These are phyloP conservation scores for Nakazawaea wickerhamii DNA, from an alignment of 805 yeast species.

Conservation along the genomic window DNA sequence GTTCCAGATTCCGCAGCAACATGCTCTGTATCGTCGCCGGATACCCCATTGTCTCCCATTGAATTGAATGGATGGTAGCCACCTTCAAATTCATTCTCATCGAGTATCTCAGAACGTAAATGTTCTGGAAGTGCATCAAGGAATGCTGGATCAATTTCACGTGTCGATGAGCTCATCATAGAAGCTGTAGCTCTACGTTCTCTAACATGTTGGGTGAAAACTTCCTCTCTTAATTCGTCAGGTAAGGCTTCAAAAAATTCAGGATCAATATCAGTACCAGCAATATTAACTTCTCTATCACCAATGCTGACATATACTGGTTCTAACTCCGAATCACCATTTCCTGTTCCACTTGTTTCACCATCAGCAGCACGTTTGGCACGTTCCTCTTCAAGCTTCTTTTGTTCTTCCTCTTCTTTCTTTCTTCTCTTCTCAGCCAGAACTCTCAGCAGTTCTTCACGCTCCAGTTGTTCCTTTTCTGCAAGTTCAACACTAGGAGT, in stretches of 20 bases:
- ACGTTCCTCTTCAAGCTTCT: constrained; percentile 30
- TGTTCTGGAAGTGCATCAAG: constrained; percentile 71
- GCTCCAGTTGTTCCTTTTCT: constrained; percentile 24
- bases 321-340: constrained; percentile 21
- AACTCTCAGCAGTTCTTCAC: constrained; percentile 20
- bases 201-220: constrained; percentile 75
- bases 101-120: constrained; percentile 56
- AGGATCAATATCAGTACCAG: constrained; percentile 90
- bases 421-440: constrained; percentile 24
- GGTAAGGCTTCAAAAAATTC: constrained; percentile 87
- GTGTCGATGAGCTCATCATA: constrained; percentile 34
- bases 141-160: constrained; percentile 77
- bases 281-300: constrained; percentile 73
- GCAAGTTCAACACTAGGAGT: constrained; percentile 40
- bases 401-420: constrained; percentile 29
- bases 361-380: constrained; percentile 20
- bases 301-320: constrained; percentile 72
- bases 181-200: constrained; percentile 60
- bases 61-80: constrained; percentile 26
- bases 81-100: constrained; percentile 45
- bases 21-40: constrained; percentile 20
- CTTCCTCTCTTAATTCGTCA: constrained; percentile 90
- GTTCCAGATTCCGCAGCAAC: constrained; percentile 8
- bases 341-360: constrained; percentile 9
- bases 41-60: constrained; percentile 11